phyloP scores from a whole-genome alignment of 2,329 filamentous ascomycete genomes.

The Stachybotrys echinatus region DNA sequence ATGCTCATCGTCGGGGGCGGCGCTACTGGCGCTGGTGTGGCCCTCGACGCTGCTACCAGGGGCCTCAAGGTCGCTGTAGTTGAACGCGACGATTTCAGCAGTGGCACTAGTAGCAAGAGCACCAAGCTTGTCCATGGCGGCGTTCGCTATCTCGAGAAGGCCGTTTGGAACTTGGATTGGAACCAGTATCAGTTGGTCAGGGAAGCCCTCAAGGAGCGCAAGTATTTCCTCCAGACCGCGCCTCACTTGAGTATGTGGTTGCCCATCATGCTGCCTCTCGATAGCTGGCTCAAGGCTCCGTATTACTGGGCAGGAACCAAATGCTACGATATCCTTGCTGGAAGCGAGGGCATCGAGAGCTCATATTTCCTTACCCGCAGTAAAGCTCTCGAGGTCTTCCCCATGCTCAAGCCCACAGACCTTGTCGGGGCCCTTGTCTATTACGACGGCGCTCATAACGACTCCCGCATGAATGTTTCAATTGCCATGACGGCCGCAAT shows the following conservation, averaged over 20 bases:
- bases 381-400: constrained; percentile 81
- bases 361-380: constrained; percentile 85
- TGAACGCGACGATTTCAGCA: constrained; percentile 69
- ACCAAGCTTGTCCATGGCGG: constrained; percentile 75
- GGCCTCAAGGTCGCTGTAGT: constrained; percentile 68
- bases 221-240: constrained; percentile 70
- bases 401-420: constrained; percentile 78
- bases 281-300: constrained; percentile 72
- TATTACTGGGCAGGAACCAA: constrained; percentile 78
- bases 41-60: constrained; percentile 65
- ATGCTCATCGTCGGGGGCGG: constrained; percentile 66
- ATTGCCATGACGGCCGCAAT: constrained; percentile 84
- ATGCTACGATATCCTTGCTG: constrained; percentile 79
- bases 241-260: constrained; percentile 70
- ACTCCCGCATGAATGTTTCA: constrained; percentile 88
- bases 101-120: constrained; percentile 69
- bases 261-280: constrained; percentile 70
- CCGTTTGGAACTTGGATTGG: constrained; percentile 71
- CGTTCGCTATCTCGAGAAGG: constrained; percentile 70
- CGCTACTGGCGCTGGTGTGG: constrained; percentile 66
- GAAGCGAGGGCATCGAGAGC: constrained; percentile 80
- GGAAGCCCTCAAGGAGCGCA: constrained; percentile 68
- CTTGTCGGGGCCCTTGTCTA: constrained; percentile 81
- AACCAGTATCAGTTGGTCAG: constrained; percentile 66
- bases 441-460: constrained; percentile 89